Conservation (phyloP, 2,329 filamentous ascomycete species). For the Trichoderma simmonsii region DNA sequence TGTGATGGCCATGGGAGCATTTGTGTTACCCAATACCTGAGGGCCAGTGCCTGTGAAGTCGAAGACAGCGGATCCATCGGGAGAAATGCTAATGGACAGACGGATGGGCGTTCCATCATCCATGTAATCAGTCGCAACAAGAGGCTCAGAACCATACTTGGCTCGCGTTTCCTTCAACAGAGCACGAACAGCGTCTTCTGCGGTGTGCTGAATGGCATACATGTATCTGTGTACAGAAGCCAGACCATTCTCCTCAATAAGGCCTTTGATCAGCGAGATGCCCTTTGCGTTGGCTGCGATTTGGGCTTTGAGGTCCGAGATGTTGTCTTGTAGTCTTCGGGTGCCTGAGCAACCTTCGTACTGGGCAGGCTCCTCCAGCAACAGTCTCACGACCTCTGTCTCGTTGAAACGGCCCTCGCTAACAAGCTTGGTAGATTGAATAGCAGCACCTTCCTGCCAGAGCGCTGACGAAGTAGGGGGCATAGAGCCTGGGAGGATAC, state of each 20-base stretch:
- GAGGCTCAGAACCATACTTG: conserved; percentile 21
- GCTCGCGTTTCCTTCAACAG: conserved; percentile 24
- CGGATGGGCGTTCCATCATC: conserved; percentile 80
- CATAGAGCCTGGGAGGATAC: conserved; percentile 80
- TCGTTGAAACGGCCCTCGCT: conserved; percentile 77
- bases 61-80: conserved; percentile 72
- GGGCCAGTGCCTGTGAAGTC: conserved; percentile 35
- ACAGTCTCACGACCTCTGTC: conserved; percentile 65
- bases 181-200: conserved; percentile 63
- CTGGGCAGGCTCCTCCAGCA: conserved; percentile 70
- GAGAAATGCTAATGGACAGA: conserved; percentile 71
- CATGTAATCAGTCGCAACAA: conserved; percentile 59
- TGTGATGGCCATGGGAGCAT: conserved; percentile 34
- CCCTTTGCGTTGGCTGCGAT: conserved; percentile 85
- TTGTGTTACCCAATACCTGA: conserved; percentile 34
- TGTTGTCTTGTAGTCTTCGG: conserved; percentile 74
- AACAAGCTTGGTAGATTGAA: conserved; percentile 68
- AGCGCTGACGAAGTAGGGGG: conserved; percentile 68
- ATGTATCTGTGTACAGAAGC: conserved; percentile 64
- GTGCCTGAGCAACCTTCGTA: conserved; percentile 76
- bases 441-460: conserved; percentile 62
- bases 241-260: conserved; percentile 72
- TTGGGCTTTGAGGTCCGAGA: conserved; percentile 84
- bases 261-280: conserved; percentile 66
- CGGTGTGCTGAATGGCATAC: conserved; percentile 41